phyloP scores from a whole-genome alignment of 805 yeast species.

The Ogataea sp. region DNA sequence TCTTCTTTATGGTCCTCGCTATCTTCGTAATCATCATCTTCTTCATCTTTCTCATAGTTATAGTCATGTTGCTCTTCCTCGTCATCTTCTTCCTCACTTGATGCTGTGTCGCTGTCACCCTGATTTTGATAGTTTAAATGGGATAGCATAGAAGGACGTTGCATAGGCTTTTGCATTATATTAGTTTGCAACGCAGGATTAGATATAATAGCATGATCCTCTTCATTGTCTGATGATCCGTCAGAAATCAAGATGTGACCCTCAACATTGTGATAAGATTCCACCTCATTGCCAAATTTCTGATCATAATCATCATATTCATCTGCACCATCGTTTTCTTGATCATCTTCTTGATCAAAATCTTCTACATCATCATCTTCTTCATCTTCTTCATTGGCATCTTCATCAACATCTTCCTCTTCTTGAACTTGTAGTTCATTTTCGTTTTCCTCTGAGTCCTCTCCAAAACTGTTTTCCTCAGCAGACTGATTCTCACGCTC shows the following conservation, averaged over 20 bases:
- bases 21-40: conserved; percentile 4
- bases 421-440: background rate
- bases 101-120: too few species aligned
- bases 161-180: too few species aligned
- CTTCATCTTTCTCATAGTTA: conserved; percentile 2
- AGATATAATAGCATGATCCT: too few species aligned
- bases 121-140: too few species aligned
- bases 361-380: conserved; percentile 2
- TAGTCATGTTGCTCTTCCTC: background rate
- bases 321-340: conserved; percentile 3
- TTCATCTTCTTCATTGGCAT: conserved; percentile 1
- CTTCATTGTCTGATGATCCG: too few species aligned
- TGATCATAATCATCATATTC: background rate
- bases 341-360: conserved; percentile 9
- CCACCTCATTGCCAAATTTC: background rate
- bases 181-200: too few species aligned
- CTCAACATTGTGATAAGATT: too few species aligned
- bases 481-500: too few species aligned
- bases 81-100: background rate
- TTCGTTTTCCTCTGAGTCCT: conserved; percentile 3
- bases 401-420: background rate
- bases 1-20: conserved; percentile 5
- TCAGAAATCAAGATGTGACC: too few species aligned
- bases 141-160: too few species aligned
- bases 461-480: too few species aligned